phyloP scores from a whole-genome alignment of 1,284 basidiomycete genomes.

The Cutaneotrichosporon cavernicola region DNA sequence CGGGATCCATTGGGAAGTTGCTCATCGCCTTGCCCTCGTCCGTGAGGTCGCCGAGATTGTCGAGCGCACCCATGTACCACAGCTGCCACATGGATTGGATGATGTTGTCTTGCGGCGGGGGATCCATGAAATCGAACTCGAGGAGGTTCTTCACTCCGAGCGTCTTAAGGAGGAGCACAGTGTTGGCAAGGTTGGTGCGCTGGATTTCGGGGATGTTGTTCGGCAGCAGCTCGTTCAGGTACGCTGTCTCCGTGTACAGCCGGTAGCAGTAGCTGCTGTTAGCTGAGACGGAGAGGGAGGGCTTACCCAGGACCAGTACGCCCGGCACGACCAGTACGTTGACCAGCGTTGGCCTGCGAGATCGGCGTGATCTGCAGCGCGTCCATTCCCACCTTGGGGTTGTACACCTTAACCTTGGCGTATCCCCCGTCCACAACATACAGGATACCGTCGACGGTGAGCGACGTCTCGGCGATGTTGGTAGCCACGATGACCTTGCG shows the following conservation, averaged over 20 bases:
- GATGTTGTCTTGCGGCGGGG: conserved; percentile 84
- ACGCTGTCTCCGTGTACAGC: conserved; percentile 95
- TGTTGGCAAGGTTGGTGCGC: conserved; percentile 94
- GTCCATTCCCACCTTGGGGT: conserved; percentile 99
- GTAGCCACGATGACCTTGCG: conserved; percentile 97
- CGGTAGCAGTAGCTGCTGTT: conserved; percentile 73
- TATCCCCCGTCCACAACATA: conserved; percentile 96
- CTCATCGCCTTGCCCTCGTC: conserved; percentile 92
- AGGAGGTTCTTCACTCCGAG: conserved; percentile 92
- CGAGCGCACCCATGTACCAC: conserved; percentile 95
- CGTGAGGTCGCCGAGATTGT: conserved; percentile 96
- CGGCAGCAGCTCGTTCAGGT: conserved; percentile 89
- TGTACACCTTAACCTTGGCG: conserved; percentile 98
- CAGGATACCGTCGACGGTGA: conserved; percentile 97
- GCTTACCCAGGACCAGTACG: conserved; percentile 83
- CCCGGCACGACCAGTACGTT: conserved; percentile 92
- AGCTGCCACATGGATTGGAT: conserved; percentile 99
- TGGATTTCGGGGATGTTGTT: conserved; percentile 99
- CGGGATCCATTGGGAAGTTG: conserved; percentile 97
- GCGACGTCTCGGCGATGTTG: conserved; percentile 97
- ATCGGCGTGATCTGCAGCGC: conserved; percentile 98
- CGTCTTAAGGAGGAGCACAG: conserved; percentile 90
- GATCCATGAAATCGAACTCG: conserved; percentile 99
- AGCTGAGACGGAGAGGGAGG: neutral
- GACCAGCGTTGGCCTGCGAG: conserved; percentile 94